phyloP scores from a whole-genome alignment of 2,329 filamentous ascomycete genomes.

The Didymosphaeria variabile region DNA sequence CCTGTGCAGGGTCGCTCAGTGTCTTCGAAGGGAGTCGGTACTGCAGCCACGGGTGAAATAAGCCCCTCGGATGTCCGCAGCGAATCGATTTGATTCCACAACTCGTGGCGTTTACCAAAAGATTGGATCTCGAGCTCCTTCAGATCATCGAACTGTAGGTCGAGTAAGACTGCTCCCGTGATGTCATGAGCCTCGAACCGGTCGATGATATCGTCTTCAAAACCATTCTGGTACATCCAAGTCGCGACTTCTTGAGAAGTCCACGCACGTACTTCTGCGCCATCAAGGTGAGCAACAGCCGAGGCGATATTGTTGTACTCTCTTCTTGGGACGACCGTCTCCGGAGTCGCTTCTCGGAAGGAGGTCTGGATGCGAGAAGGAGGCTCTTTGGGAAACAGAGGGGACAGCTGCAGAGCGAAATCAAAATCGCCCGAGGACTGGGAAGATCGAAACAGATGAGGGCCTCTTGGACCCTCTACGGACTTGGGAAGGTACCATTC shows the following conservation, averaged over 20 bases:
- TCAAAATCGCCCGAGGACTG: conserved; percentile 65
- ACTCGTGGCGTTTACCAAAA: conserved; percentile 79
- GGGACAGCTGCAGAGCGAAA: conserved; percentile 73
- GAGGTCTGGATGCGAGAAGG: conserved; percentile 54
- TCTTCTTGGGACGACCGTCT: conserved; percentile 47
- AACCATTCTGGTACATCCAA: conserved; percentile 85
- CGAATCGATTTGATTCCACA: conserved; percentile 81
- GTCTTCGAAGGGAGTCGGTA: conserved; percentile 60
- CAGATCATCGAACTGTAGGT: conserved; percentile 89
- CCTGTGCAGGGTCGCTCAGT: conserved; percentile 56
- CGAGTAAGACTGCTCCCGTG: conserved; percentile 83
- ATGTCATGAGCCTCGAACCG: conserved; percentile 94
- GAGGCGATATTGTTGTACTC: conserved; percentile 63
- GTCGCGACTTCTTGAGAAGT: conserved; percentile 79
- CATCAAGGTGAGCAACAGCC: conserved; percentile 66
- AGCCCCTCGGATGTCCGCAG: conserved; percentile 63
- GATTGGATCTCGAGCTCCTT: conserved; percentile 83
- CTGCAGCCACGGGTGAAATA: conserved; percentile 50
- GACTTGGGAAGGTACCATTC: conserved; percentile 69
- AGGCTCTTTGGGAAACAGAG: conserved; percentile 72
- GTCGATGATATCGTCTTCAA: conserved; percentile 79
- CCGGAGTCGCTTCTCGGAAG: conserved; percentile 49
- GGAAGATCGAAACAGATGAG: conserved; percentile 84
- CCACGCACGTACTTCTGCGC: conserved; percentile 71
- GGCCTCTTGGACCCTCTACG: conserved; percentile 82